Evolutionary conservation across 2,329 filamentous ascomycete genomes (phyloP), one percentile per base, ranked within the genome.

Genomic region (Fusarium nisikadoi): DNA sequence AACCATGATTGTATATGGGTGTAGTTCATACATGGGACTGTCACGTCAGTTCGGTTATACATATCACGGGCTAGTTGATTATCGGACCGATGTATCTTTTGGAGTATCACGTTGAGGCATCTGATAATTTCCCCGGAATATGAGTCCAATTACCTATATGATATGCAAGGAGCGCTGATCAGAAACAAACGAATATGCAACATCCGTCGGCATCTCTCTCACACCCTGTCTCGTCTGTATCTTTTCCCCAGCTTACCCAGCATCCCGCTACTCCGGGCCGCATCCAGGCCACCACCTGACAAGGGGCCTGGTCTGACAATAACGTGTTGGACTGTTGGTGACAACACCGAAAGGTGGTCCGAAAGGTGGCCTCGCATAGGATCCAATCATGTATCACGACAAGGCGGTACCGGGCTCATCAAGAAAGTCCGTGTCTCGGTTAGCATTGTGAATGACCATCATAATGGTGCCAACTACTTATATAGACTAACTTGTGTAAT

Each of bases 131-230:
- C 27, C 35, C 17, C 36, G 13, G 43, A 49, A 52, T 20, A 23
- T 41, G 10, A 20, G 25, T 23, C 39, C 25, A 23, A 38, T 23
- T 56, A 43, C 38, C 29, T 16, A 19, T 19, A 33, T 38, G 39
- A 19, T 19, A 33, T 38, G 39, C 25, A 38, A 45, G 39, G 25
- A 38, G n/a, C 7, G n/a, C 16, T 41, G 41, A 46, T 39, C 17
- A 61, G 31, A 57, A 46, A 33, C n/a, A 61, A 45, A 39, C 39
- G 58, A 61, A 62, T 23, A 16, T 46, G 59, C 41, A 58, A 35
- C 25, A 39, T 38, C 33, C 19, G 13, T 38, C 19, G 9, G 33
- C 16, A 38, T 39, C 41, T 46, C 35, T 39, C 41, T 46, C 35
- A 38, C 27, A 27, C 39, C 20, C 25, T 13, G 25, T 31, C 23